Percentiles rank a stretch among this genome's conserved stretches.
These are phyloP conservation scores for Phialocephala subalpina DNA, from an alignment of 2,329 filamentous ascomycete genomes.

Conservation along the genomic window DNA sequence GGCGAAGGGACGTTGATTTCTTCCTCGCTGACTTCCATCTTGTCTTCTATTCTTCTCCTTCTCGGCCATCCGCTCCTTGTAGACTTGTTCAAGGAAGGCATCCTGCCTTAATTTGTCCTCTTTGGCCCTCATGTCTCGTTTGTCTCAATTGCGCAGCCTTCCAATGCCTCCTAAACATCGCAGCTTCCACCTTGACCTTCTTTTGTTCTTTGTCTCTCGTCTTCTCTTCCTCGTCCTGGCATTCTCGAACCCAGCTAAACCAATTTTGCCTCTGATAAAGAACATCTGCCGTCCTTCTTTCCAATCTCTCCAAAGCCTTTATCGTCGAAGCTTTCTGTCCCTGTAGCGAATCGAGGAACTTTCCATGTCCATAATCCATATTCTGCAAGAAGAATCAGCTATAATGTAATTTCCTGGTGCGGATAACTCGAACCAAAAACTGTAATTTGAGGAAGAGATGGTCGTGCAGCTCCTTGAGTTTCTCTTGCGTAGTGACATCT, in stretches of 20 bases:
- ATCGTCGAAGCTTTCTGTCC: constrained; percentile 42
- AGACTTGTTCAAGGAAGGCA: constrained; percentile 52
- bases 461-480: constrained; percentile 49
- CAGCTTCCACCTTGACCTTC: constrained; percentile 56
- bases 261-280: constrained; percentile 56
- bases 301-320: constrained; percentile 51
- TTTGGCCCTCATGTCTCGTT: constrained; percentile 47
- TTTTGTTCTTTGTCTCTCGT: constrained; percentile 56
- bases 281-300: constrained; percentile 51
- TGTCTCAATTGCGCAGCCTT: constrained; percentile 52
- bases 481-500: constrained; percentile 47
- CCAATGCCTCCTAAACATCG: constrained; percentile 55
- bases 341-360: constrained; percentile 48
- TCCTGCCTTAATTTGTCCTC: constrained; percentile 54
- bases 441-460: constrained; percentile 47
- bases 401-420: constrained; percentile 51
- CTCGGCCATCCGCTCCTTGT: constrained; percentile 47
- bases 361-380: constrained; percentile 53
- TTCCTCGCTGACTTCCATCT: not conserved
- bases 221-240: constrained; percentile 54
- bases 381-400: constrained; percentile 51
- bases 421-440: constrained; percentile 50
- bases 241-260: constrained; percentile 55
- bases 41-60: constrained; percentile 32
- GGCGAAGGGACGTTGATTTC: not conserved